These are phyloP conservation scores for Didymella pomorum DNA, from an alignment of 2,329 filamentous ascomycete genomes.

Conservation along the genomic window DNA sequence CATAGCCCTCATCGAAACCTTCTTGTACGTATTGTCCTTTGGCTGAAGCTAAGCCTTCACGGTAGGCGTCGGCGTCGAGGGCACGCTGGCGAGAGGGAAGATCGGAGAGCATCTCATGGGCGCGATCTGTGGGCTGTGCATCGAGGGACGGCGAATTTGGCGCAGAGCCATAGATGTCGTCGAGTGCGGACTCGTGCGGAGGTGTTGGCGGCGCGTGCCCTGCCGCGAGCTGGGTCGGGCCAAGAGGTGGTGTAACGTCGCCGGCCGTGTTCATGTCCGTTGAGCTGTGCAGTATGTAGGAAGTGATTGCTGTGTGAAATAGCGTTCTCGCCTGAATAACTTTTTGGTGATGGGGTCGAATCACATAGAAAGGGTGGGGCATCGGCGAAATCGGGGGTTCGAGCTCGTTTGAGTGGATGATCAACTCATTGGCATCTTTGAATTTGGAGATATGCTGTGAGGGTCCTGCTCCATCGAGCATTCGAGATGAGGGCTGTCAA, in stretches of 20 bases:
- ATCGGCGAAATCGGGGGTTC: slow-evolving; percentile 27
- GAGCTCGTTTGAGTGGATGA: slow-evolving; percentile 14
- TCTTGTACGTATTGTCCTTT: slow-evolving; percentile 81
- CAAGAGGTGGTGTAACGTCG: slow-evolving; percentile 38
- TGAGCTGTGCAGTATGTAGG: not conserved
- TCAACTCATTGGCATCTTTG: not conserved
- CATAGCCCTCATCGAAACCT: slow-evolving; percentile 92
- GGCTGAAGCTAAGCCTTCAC: slow-evolving; percentile 80
- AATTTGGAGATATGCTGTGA: not conserved
- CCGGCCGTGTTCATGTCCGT: slow-evolving; percentile 29
- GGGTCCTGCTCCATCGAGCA: too few species aligned
- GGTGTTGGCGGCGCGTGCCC: slow-evolving; percentile 45
- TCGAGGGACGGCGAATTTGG: slow-evolving; percentile 49
- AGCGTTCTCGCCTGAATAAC: not conserved
- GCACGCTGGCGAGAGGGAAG: slow-evolving; percentile 76
- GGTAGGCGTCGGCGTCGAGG: slow-evolving; percentile 86
- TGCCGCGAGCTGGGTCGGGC: slow-evolving; percentile 38
- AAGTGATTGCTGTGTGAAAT: not conserved
- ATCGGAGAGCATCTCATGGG: slow-evolving; percentile 67
- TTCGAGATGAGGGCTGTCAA: too few species aligned
- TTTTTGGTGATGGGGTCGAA: slow-evolving; percentile 20
- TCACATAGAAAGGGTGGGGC: slow-evolving; percentile 19
- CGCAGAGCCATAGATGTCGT: slow-evolving; percentile 58
- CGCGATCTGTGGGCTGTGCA: slow-evolving; percentile 10
- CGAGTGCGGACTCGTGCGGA: slow-evolving; percentile 48